Conservation (phyloP, 148 eudicot species). For the Polygonum maritimum region DNA sequence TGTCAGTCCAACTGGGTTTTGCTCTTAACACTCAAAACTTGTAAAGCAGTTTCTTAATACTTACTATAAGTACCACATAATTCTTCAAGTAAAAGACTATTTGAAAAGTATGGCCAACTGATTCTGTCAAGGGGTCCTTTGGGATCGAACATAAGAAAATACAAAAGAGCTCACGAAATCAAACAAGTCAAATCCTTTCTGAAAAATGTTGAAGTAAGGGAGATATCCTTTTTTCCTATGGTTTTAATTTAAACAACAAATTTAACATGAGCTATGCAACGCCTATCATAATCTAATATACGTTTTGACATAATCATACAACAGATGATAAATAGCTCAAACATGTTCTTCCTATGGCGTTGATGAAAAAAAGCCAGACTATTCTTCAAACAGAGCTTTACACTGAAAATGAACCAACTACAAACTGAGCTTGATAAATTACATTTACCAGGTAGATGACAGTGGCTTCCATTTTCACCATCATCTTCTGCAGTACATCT, state of each 20-base stretch:
- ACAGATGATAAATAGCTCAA: not conserved
- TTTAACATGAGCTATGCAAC: not conserved
- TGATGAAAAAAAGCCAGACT: not conserved
- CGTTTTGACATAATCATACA: not conserved
- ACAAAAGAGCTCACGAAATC: not conserved
- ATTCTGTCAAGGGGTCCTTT: no score
- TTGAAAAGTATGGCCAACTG: no score
- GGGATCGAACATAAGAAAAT: no score
- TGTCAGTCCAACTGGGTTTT: no score
- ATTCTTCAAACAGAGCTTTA: conserved; percentile 1
- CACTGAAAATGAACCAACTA: not conserved
- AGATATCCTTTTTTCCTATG: not conserved
- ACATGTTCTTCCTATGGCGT: not conserved
- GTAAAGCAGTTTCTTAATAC: no score
- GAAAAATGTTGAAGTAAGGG: not conserved
- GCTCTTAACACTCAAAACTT: no score
- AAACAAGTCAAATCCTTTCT: not conserved
- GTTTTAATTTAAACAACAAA: not conserved
- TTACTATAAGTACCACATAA: no score
- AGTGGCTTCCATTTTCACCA: not conserved
- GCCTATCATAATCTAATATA: conserved; percentile 3
- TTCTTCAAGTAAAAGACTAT: no score
- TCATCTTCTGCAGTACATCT: not conserved
- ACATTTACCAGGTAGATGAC: not conserved
- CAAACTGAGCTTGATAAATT: not conserved